Evolutionary conservation across 129 eudicot genomes (phyloP).

Genomic region (Daucus carota): DH1_v3.0 NC_030387.2:35698501-35699000

Average conservation of each 20-base stretch:
- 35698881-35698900: neutral
- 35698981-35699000: constrained; percentile 3
- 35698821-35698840: neutral
- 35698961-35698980: neutral
- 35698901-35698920: neutral
- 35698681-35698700: neutral
- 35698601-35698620: neutral
- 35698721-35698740: neutral
- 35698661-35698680: neutral
- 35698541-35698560: too few species aligned
- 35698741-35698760: neutral
- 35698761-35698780: constrained; percentile 12
- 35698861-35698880: neutral
- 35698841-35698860: neutral
- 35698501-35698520: too few species aligned
- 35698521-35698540: too few species aligned
- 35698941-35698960: neutral
- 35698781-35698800: constrained; percentile 12
- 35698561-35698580: neutral
- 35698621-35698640: neutral
- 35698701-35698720: neutral
- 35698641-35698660: neutral
- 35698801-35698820: neutral
- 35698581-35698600: neutral
- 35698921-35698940: constrained; percentile 14